Evolutionary conservation across 495 filamentous ascomycete species (phyloP).

Genomic region (Aspergillus saccharolyticus): DNA sequence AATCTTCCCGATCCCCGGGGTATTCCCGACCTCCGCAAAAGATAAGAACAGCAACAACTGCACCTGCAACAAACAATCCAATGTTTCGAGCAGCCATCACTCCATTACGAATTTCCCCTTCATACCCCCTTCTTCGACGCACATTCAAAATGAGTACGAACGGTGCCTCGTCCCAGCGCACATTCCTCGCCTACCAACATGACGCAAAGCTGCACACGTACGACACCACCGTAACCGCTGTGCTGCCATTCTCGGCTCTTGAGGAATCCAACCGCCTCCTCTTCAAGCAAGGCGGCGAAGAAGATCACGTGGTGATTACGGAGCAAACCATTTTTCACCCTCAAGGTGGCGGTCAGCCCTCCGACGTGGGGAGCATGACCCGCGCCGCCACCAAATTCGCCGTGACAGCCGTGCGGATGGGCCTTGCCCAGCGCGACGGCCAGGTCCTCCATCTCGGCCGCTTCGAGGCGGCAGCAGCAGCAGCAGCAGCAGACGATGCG

Average conservation of each 20-base stretch:
- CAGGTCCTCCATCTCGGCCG: conserved; percentile 55
- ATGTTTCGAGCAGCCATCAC: not conserved
- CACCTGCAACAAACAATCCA: not conserved
- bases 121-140: not conserved
- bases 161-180: conserved; percentile 21
- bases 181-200: conserved; percentile 51
- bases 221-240: conserved; percentile 37
- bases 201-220: conserved; percentile 45
- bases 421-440: conserved; percentile 33
- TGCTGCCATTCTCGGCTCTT: conserved; percentile 42
- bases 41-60: not conserved
- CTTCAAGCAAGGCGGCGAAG: conserved; percentile 44
- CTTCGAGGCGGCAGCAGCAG: conserved; percentile 24
- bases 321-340: conserved; percentile 61
- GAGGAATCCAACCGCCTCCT: conserved; percentile 41
- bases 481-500: not conserved
- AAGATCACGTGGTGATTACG: conserved; percentile 50
- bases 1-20: not conserved
- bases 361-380: conserved; percentile 52
- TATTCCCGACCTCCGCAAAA: not conserved
- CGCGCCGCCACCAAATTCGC: conserved; percentile 30
- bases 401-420: conserved; percentile 45
- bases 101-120: not conserved
- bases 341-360: conserved; percentile 63
- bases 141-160: not conserved